Evolutionary conservation across 2,329 filamentous ascomycete genomes (phyloP).

Genomic region (Fusarium sambucinum): DNA sequence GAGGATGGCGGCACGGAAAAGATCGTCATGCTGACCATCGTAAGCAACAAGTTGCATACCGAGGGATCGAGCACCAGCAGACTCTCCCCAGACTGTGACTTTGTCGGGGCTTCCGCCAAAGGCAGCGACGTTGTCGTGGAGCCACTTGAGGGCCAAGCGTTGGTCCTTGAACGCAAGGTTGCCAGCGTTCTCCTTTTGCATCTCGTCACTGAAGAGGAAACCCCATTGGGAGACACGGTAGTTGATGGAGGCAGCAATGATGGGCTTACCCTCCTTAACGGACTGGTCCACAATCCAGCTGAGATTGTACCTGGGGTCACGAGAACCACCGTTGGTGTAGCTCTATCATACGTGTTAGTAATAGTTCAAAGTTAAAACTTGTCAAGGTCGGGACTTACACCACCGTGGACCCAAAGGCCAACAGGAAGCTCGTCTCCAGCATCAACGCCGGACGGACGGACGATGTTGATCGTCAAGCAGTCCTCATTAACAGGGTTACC

Average conservation of each 20-base stretch:
- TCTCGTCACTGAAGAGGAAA: slow-evolving; percentile 61
- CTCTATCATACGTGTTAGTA: slow-evolving; percentile 36
- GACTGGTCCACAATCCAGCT: slow-evolving; percentile 67
- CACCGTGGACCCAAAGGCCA: slow-evolving; percentile 69
- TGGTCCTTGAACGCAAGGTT: slow-evolving; percentile 66
- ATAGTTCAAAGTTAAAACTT: not conserved
- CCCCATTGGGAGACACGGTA: slow-evolving; percentile 65
- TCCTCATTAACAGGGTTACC: slow-evolving; percentile 44
- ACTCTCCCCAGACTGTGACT: slow-evolving; percentile 67
- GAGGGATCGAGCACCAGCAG: slow-evolving; percentile 64
- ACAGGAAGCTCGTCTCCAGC: slow-evolving; percentile 63
- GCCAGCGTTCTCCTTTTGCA: slow-evolving; percentile 57
- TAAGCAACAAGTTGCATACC: slow-evolving; percentile 65
- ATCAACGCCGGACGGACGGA: slow-evolving; percentile 44
- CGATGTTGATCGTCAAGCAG: slow-evolving; percentile 46
- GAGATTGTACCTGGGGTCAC: slow-evolving; percentile 67
- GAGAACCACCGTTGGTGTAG: slow-evolving; percentile 43
- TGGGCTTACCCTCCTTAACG: slow-evolving; percentile 59
- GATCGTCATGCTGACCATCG: slow-evolving; percentile 63
- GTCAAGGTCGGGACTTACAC: slow-evolving; percentile 34
- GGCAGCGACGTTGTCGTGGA: slow-evolving; percentile 62
- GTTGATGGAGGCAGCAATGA: slow-evolving; percentile 64
- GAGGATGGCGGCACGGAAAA: slow-evolving; percentile 66
- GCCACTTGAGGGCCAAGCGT: slow-evolving; percentile 62
- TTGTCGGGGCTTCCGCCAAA: slow-evolving; percentile 62